phyloP scores from a whole-genome alignment of 805 yeast genomes.

The Babjeviella inositovora region DNA sequence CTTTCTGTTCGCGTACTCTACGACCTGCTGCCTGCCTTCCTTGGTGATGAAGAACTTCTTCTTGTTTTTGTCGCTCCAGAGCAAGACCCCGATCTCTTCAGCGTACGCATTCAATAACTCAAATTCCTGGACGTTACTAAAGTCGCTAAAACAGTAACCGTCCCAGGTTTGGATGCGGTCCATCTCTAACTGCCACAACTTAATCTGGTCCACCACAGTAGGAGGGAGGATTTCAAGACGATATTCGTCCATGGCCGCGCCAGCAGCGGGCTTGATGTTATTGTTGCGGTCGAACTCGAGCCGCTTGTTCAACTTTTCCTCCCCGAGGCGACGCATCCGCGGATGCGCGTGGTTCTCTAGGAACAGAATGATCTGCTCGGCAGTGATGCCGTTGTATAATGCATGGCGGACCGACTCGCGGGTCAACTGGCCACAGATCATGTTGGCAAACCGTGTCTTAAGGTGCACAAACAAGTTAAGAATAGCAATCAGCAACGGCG shows the following conservation, averaged over 20 bases:
- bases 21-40: constrained; percentile 79
- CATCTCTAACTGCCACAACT: constrained; percentile 89
- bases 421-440: constrained; percentile 88
- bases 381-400: constrained; percentile 74
- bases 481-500: constrained; percentile 90
- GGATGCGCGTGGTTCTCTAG: constrained; percentile 88
- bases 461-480: constrained; percentile 77
- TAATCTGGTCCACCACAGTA: constrained; percentile 92
- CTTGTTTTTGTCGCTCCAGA: constrained; percentile 69
- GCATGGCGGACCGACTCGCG: constrained; percentile 86
- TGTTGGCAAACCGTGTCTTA: constrained; percentile 71
- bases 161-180: constrained; percentile 80
- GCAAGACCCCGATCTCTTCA: constrained; percentile 74
- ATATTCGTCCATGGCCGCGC: constrained; percentile 24
- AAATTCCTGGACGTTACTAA: constrained; percentile 63
- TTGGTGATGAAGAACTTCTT: constrained; percentile 73
- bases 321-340: constrained; percentile 67
- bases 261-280: constrained; percentile 16
- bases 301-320: constrained; percentile 50
- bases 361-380: constrained; percentile 86
- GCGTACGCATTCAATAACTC: constrained; percentile 63
- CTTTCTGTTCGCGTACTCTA: constrained; percentile 76
- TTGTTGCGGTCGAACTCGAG: constrained; percentile 42
- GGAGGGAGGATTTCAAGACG: constrained; percentile 67
- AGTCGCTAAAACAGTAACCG: constrained; percentile 82